Evolutionary conservation across 2,329 filamentous ascomycete genomes (phyloP).

Genomic region (Alternaria sp.): DNA sequence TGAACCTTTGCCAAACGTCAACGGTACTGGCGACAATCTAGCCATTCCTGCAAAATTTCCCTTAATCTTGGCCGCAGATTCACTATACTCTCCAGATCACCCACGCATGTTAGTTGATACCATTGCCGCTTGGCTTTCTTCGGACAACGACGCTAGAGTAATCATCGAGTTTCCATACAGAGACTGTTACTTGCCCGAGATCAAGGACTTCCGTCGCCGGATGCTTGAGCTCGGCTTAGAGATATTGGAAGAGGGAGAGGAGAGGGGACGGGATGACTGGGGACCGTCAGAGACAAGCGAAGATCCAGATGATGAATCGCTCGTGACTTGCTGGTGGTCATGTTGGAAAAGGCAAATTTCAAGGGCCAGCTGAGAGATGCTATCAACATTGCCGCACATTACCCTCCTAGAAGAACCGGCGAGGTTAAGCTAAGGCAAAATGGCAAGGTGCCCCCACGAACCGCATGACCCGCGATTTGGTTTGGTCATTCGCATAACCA

Average conservation of each 20-base stretch:
- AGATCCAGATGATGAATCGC: conserved; percentile 55
- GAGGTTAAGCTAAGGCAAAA: background rate
- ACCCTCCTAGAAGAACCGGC: conserved; percentile 6
- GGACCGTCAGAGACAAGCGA: conserved; percentile 55
- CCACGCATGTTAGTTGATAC: conserved; percentile 76
- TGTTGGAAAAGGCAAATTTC: conserved; percentile 59
- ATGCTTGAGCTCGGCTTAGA: conserved; percentile 65
- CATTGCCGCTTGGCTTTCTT: conserved; percentile 72
- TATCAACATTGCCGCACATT: conserved; percentile 17
- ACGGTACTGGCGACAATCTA: conserved; percentile 10
- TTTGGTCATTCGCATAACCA: conserved; percentile 25
- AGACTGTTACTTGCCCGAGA: conserved; percentile 72
- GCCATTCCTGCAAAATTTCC: conserved; percentile 47
- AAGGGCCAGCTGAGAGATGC: conserved; percentile 19
- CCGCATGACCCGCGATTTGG: conserved; percentile 1
- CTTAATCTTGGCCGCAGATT: conserved; percentile 83
- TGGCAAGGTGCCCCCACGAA: conserved; percentile 10
- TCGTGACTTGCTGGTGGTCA: conserved; percentile 75
- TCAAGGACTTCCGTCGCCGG: conserved; percentile 66
- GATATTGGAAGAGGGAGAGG: conserved; percentile 67
- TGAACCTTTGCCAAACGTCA: conserved; percentile 21
- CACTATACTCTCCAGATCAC: conserved; percentile 86
- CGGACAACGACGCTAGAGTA: conserved; percentile 66
- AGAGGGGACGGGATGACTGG: conserved; percentile 79
- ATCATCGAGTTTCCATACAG: conserved; percentile 84